A percentile compares a stretch with the other conserved stretches of the same genome.
These are phyloP conservation scores for Pestalotiopsis sp. DNA, from an alignment of 2,329 filamentous ascomycete genomes.

Conservation along the genomic window DNA sequence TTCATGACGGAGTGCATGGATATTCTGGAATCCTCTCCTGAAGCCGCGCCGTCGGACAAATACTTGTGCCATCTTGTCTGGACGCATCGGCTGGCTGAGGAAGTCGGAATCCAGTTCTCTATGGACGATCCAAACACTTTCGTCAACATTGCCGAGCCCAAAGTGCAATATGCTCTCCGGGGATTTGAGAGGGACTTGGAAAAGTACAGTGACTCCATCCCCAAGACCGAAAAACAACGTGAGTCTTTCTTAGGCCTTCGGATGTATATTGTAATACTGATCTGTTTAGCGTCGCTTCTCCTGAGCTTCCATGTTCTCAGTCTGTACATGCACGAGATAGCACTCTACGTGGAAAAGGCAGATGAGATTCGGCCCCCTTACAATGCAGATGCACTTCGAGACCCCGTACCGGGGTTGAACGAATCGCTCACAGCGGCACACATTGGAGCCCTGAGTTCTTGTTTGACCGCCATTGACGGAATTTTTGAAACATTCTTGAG, in stretches of 20 bases:
- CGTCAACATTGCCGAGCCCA: slow-evolving; percentile 61
- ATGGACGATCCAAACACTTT: slow-evolving; percentile 64
- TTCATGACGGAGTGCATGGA: slow-evolving; percentile 66
- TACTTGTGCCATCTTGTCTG: slow-evolving; percentile 63
- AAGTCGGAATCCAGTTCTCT: slow-evolving; percentile 67
- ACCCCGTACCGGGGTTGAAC: slow-evolving; percentile 43
- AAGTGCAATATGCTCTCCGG: slow-evolving; percentile 66
- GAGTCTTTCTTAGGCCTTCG: slow-evolving; percentile 33
- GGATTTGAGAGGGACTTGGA: slow-evolving; percentile 68
- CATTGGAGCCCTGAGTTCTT: slow-evolving; percentile 68
- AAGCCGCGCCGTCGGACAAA: slow-evolving; percentile 59
- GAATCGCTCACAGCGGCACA: slow-evolving; percentile 56
- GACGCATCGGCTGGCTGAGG: slow-evolving; percentile 67
- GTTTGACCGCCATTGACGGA: slow-evolving; percentile 66
- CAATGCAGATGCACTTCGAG: slow-evolving; percentile 47
- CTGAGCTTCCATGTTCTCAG: slow-evolving; percentile 68
- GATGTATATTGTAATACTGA: not conserved
- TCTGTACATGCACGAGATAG: slow-evolving; percentile 77
- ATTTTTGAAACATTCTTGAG: slow-evolving; percentile 67
- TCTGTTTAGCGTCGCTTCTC: slow-evolving; percentile 56
- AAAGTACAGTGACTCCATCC: slow-evolving; percentile 59
- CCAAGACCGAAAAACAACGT: slow-evolving; percentile 58
- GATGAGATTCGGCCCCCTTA: slow-evolving; percentile 54
- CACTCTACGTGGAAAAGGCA: slow-evolving; percentile 66
- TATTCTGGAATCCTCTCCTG: slow-evolving; percentile 54